These are phyloP conservation scores for Podosphaera fusca DNA, from an alignment of 2,329 filamentous ascomycete genomes.

Conservation along the genomic window DNA sequence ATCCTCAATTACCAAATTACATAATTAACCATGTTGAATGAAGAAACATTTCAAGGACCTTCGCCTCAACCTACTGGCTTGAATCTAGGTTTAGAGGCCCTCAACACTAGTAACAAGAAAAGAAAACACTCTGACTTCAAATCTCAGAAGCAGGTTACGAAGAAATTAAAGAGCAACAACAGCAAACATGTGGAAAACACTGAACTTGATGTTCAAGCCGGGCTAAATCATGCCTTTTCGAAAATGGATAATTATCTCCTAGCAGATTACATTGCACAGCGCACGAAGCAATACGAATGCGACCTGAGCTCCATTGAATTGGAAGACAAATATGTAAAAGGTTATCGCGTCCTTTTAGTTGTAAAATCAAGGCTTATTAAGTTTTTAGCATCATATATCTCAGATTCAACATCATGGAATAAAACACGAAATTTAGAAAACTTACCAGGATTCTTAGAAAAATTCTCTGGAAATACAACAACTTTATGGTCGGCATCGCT, in stretches of 20 bases:
- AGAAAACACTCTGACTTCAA: conserved; percentile 12
- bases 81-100: conserved; percentile 6
- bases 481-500: conserved; percentile 39
- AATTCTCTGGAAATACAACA: conserved; percentile 31
- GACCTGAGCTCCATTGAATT: conserved; percentile 69
- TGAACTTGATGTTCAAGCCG: conserved; percentile 41
- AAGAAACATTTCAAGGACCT: conserved; percentile 13
- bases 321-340: conserved; percentile 57
- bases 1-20: no score
- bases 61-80: conserved; percentile 10
- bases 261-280: conserved; percentile 66
- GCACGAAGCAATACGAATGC: conserved; percentile 52
- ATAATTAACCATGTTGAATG: background rate
- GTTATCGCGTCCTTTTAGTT: conserved; percentile 20
- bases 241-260: conserved; percentile 65
- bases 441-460: conserved; percentile 57
- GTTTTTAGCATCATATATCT: conserved; percentile 41
- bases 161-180: conserved; percentile 34
- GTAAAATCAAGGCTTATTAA: background rate
- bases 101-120: conserved; percentile 9
- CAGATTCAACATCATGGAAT: conserved; percentile 56
- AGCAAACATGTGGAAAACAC: conserved; percentile 31
- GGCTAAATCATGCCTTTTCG: conserved; percentile 58
- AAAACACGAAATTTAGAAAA: conserved; percentile 44
- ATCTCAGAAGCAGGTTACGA: conserved; percentile 13